Evolutionary conservation across 306 rosid genomes (phyloP).

Genomic region (Delonix regia): DNA sequence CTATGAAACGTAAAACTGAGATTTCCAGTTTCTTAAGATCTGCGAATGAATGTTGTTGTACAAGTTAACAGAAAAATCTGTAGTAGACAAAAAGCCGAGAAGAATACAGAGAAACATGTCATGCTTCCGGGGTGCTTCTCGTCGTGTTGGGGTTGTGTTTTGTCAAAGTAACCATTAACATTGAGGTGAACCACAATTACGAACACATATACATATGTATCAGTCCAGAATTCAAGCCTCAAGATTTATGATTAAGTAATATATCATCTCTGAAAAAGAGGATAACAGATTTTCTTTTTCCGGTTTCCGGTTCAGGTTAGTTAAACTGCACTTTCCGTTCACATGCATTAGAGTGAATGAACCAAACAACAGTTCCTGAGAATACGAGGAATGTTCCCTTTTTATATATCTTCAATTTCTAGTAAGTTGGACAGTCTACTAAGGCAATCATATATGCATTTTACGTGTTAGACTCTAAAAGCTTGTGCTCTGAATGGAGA

Average conservation of each 20-base stretch:
- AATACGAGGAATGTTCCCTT: not conserved
- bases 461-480: no score
- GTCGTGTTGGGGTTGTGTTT: not conserved
- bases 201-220: no score
- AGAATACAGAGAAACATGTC: not conserved
- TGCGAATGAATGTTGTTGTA: no score
- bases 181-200: no score
- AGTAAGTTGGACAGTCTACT: no score
- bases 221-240: not conserved
- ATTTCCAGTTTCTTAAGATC: not conserved
- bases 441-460: no score
- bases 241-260: not conserved
- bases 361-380: not conserved
- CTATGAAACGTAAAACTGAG: not conserved
- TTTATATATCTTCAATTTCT: not conserved
- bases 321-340: no score
- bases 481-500: not conserved
- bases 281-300: not conserved
- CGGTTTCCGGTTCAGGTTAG: not conserved
- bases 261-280: not conserved
- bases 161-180: not conserved
- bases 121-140: not conserved
- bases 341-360: not conserved
- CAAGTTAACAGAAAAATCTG: no score
- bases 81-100: no score